Evolutionary conservation across 177 flowering plant species (phyloP), one percentile per base, ranked within the genome.

Genomic region (Telopea speciosissima): DNA sequence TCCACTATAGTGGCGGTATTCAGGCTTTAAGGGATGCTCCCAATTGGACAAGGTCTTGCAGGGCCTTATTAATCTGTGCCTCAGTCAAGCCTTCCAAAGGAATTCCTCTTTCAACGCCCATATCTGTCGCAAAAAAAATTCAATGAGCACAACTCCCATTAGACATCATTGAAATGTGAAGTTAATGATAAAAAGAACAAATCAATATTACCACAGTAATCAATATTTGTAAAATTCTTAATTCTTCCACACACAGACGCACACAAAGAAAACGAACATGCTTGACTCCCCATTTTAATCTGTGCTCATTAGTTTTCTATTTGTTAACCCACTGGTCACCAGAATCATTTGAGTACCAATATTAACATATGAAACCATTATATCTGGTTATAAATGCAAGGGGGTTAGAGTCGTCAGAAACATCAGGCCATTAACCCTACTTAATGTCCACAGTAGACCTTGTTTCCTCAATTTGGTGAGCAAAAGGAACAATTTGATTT

Each of bases 71-170:
- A 62, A 81, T 83, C 69, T 79, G 78, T 26, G 67, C 49, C 75
- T 81, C 82, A 11, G 61, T 71, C 69, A 78, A 45, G 52, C 85
- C 83, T 65, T 73, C 79, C 79, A 83, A 66, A 22, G 63, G 79
- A 67, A 81, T 40, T 54, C 80, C 83, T 62, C 72, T 80, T 75
- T 83, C 85, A 12, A 79, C 76, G 33, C 85, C 85, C 76, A 77
- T 68, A 58, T 82, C 85, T 82, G 78, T 52, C 17, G 8, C 25
- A 24, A 61, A 13, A n/a, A n/a, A n/a, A 26, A 74, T 42, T 49
- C 54, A 49, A 49, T 10, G 19, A 12, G 54, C 0, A 13, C 54
- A 49, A 13, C 5, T 49, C 54, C 11, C 0, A 49, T 12, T 1
- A 5, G 54, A 49, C 17, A 49, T 49, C 17, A 16, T 13, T 49